Evolutionary conservation across 371 early-diverging fungal genomes (phyloP).

Genomic region (Hamiltosporidium magnivora): DNA sequence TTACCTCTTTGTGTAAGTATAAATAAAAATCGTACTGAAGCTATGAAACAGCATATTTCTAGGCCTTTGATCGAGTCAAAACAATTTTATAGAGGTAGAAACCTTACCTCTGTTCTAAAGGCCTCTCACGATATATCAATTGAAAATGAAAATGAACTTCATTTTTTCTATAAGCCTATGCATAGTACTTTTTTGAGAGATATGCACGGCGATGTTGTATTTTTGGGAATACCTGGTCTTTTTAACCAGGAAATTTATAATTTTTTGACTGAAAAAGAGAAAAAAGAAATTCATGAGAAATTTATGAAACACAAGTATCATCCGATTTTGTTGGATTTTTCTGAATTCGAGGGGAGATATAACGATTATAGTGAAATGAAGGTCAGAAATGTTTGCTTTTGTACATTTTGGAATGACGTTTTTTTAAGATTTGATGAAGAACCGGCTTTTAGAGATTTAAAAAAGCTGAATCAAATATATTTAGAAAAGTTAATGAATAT

Average conservation of each 20-base stretch:
- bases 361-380: background rate
- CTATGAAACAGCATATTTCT: background rate
- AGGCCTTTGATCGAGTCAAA: background rate
- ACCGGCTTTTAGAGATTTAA: constrained; percentile 47
- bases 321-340: background rate
- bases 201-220: background rate
- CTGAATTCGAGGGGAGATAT: background rate
- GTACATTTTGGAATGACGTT: constrained; percentile 3
- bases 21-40: background rate
- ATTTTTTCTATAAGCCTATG: background rate
- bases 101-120: background rate
- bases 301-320: background rate
- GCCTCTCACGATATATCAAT: background rate
- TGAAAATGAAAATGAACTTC: background rate
- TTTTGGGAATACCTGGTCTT: constrained; percentile 1
- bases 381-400: background rate
- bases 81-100: background rate
- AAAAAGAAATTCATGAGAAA: background rate
- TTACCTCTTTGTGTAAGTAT: background rate
- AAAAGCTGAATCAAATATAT: constrained; percentile 42
- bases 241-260: background rate
- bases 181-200: background rate
- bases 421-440: background rate
- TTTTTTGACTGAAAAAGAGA: background rate
- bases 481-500: constrained; percentile 28